Conservation (phyloP, 345 rosid genomes). For the Ceriops zippeliana region DNA sequence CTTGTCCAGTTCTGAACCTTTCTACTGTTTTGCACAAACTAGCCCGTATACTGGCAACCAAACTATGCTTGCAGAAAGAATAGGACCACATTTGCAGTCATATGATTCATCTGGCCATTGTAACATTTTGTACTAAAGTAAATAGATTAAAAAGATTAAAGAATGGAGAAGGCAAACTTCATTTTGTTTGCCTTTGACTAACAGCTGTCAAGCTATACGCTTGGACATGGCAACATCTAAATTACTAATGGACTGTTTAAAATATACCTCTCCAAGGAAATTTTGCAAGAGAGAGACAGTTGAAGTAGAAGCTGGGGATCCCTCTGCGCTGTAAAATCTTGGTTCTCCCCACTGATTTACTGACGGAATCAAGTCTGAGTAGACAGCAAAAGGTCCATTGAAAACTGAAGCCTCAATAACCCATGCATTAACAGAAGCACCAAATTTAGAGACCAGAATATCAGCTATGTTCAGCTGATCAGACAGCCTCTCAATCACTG, state of each 20-base stretch:
- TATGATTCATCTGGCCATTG: too few species aligned
- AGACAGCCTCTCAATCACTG: constrained; percentile 67
- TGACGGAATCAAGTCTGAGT: constrained; percentile 63
- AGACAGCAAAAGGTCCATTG: constrained; percentile 76
- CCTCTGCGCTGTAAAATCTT: constrained; percentile 43
- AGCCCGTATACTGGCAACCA: too few species aligned
- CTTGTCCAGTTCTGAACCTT: too few species aligned
- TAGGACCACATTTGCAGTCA: too few species aligned
- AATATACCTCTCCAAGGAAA: constrained; percentile 55
- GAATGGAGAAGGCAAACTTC: too few species aligned
- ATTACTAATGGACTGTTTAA: not conserved
- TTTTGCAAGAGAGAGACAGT: constrained; percentile 50
- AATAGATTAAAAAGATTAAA: too few species aligned
- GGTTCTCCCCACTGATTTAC: constrained; percentile 62
- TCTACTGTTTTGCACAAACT: too few species aligned
- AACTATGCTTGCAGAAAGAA: too few species aligned
- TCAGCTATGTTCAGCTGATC: constrained; percentile 58
- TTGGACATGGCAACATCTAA: not conserved
- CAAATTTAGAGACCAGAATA: constrained; percentile 67
- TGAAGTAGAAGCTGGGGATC: constrained; percentile 70
- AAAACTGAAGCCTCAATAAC: constrained; percentile 63
- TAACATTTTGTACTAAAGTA: too few species aligned
- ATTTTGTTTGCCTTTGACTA: not conserved
- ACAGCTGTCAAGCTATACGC: not conserved
- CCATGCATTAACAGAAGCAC: constrained; percentile 63